Evolutionary conservation across 1,139 yeast species (phyloP), one percentile per base, ranked within the genome.

Genomic region (Hyphopichia fennica): DNA sequence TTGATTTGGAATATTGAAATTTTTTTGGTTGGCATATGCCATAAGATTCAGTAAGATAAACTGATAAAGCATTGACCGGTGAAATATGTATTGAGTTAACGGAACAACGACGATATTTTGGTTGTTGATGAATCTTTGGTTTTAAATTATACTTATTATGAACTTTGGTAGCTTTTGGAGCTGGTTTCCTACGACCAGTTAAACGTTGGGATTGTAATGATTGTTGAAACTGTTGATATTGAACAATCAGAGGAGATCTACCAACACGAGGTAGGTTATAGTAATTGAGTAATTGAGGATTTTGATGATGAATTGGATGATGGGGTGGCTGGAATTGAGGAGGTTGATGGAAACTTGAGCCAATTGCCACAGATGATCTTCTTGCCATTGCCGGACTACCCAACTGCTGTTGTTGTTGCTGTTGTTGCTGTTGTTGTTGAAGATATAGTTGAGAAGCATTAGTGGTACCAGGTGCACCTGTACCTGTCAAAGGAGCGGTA

Each of bases 11-110:
- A 61, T 93, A 95, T 48, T 84, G 84, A 65, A 90, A 95, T 50
- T 69, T 71, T 39, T 81, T 81, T 0, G 98, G 91, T 46, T 90
- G 89, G 63, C 98, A 93, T 43, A 93, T 79, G 16, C 87, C 73
- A 60, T 87, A 93, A 0, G 97, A 84, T 23, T 91, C 82, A 4
- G 93, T 77, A 37, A 93, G 68, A 44, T 87, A 82, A 4, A 82
- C 78, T 0, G 97, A 87, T 45, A 91, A 69, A 1, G 96, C 96
- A 45, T 80, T 75, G 17, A 88, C 74, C 0, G 99, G 99, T n/a
- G 96, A 87, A 32, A 89, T 79, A 49, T 83, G 88, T 36, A 84
- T 81, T 5, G 90, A 83, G 44, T 85, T 84, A 35, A 87, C 81
- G 1, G 91, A 79, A 8, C 95, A 90, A 39, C 97, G 75, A 48